phyloP scores from a whole-genome alignment of 306 rosid species.

The Herpetospermum pedunculosum region DNA sequence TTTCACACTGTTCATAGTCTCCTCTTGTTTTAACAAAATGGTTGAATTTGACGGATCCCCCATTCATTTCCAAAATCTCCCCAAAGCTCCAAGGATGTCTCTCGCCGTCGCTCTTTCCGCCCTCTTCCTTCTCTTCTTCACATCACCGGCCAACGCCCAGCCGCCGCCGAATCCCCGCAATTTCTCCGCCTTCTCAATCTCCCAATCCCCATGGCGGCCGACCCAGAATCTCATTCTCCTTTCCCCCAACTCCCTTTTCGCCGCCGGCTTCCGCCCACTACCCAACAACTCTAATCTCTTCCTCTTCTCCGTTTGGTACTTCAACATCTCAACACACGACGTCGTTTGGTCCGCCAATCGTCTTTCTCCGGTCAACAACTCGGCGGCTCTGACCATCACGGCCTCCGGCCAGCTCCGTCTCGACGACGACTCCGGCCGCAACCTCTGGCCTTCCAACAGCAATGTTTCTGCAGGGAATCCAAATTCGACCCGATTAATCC shows the following conservation, averaged over 20 bases:
- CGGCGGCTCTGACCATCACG: neutral
- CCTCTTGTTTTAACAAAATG: neutral
- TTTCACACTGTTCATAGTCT: neutral
- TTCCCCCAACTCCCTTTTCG: conserved; percentile 8
- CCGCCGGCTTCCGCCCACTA: conserved; percentile 11
- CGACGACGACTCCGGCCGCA: neutral
- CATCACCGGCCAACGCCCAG: neutral
- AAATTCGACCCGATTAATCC: conserved; percentile 26
- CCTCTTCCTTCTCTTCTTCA: conserved; percentile 5
- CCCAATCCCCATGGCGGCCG: conserved; percentile 15
- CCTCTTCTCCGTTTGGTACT: conserved; percentile 11
- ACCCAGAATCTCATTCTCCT: conserved; percentile 1
- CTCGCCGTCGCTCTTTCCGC: neutral
- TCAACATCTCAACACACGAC: neutral
- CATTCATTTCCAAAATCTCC: neutral
- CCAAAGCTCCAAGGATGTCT: neutral
- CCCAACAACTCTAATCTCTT: neutral
- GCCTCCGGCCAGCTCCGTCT: conserved; percentile 2
- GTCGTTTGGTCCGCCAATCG: conserved; percentile 12
- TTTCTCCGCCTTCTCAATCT: conserved; percentile 11
- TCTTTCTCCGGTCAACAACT: conserved; percentile 7
- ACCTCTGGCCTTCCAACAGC: conserved; percentile 1
- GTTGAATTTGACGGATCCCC: neutral
- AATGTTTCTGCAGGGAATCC: neutral
- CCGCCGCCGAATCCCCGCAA: neutral